A percentile compares a stretch with the other conserved stretches of the same genome.
These are phyloP conservation scores for Penicillium sp. DNA, from an alignment of 2,329 filamentous ascomycete genomes.

Conservation along the genomic window DNA sequence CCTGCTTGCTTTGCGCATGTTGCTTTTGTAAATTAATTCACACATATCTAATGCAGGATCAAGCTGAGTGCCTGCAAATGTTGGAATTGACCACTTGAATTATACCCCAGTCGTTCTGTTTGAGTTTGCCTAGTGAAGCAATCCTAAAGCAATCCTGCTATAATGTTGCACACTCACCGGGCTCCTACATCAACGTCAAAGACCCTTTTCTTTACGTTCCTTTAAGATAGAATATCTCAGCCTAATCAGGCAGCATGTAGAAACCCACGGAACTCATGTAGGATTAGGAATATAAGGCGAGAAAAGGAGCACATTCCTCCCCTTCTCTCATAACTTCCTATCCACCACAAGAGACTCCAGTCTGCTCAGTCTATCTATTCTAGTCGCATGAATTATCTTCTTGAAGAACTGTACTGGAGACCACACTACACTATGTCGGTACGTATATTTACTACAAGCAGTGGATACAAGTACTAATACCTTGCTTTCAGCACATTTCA, in stretches of 20 bases:
- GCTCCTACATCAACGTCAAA: not conserved
- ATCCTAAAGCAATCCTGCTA: not conserved
- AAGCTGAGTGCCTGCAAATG: not conserved
- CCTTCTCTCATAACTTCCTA: not conserved
- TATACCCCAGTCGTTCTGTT: not conserved
- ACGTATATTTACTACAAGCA: not conserved
- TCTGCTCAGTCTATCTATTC: not conserved
- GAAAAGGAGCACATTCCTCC: not conserved
- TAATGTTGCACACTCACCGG: not conserved
- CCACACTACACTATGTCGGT: not conserved
- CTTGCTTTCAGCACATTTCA: not conserved
- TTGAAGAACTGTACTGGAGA: not conserved
- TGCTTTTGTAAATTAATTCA: no score
- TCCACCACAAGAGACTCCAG: not conserved
- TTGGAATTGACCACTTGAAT: not conserved
- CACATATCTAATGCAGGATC: no score
- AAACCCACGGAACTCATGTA: not conserved
- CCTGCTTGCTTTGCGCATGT: not conserved
- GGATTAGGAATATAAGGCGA: not conserved
- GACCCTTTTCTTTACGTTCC: not conserved
- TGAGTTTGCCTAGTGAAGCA: not conserved
- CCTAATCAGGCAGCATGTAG: not conserved
- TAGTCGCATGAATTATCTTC: not conserved
- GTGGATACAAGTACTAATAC: not conserved
- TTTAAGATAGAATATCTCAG: not conserved